These are phyloP conservation scores for Leptodermis oblonga DNA, from an alignment of 257 asterid species.

Conservation along the genomic window DNA sequence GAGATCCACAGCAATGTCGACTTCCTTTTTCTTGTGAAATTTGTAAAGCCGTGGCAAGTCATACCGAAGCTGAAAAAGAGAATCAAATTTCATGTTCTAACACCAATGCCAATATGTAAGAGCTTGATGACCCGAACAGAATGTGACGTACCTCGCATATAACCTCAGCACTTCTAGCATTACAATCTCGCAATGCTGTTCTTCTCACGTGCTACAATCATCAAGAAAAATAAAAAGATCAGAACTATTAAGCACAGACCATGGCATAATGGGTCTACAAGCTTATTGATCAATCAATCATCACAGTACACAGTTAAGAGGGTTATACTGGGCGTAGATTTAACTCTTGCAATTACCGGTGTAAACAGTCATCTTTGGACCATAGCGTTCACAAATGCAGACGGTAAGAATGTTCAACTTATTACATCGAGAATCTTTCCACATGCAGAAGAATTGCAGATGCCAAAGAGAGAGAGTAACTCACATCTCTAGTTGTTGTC, in stretches of 20 bases:
- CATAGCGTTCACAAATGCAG: neutral
- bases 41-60: slow-evolving; percentile 90
- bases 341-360: neutral
- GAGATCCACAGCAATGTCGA: slow-evolving; percentile 89
- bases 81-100: neutral
- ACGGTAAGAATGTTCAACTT: neutral
- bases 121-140: neutral
- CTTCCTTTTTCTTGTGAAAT: slow-evolving; percentile 95
- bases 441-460: neutral
- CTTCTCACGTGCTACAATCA: slow-evolving; percentile 70
- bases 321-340: no score
- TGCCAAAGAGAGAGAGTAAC: slow-evolving; percentile 16
- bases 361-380: neutral
- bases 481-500: slow-evolving; percentile 91
- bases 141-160: slow-evolving; percentile 66
- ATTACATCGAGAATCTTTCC: neutral
- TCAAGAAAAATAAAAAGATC: slow-evolving; percentile 12
- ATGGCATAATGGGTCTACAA: neutral
- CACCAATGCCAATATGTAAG: neutral
- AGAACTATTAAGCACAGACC: neutral
- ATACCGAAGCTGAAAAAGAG: slow-evolving; percentile 59
- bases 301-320: neutral
- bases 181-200: slow-evolving; percentile 71
- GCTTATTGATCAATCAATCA: neutral
- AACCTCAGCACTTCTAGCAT: slow-evolving; percentile 82